A percentile compares a stretch with the other conserved stretches of the same genome.
Evolutionary conservation across 768 basidiomycete species (phyloP).

Genomic region (Tylopilus sp.): DNA sequence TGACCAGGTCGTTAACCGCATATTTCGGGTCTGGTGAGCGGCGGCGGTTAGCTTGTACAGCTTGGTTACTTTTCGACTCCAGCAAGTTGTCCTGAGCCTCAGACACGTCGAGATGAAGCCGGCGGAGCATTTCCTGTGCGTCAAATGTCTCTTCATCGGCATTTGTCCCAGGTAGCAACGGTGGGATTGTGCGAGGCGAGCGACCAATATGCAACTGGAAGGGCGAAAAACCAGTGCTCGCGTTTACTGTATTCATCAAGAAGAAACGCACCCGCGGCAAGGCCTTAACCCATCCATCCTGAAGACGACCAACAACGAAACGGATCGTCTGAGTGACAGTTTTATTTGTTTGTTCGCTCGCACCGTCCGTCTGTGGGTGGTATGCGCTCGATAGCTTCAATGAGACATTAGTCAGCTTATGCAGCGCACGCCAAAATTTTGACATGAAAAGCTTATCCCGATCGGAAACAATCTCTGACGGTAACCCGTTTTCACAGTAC

Average conservation of each 20-base stretch:
- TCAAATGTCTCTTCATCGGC: neutral
- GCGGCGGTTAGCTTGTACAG: neutral
- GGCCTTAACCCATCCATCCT: neutral
- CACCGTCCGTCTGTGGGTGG: neutral
- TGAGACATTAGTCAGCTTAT: neutral
- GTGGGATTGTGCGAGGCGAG: neutral
- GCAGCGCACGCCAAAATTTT: neutral
- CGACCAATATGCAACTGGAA: neutral
- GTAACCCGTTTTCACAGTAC: neutral
- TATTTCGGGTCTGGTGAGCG: neutral
- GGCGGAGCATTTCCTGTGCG: neutral
- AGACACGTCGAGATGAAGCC: neutral
- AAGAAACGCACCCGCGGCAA: neutral
- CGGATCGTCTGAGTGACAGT: neutral
- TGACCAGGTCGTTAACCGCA: neutral
- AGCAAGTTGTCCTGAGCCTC: neutral
- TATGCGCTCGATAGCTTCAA: neutral
- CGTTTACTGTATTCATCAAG: neutral
- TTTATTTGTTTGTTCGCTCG: neutral
- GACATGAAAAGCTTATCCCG: neutral
- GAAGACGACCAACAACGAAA: neutral
- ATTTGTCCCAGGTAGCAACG: no score
- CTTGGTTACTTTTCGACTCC: neutral
- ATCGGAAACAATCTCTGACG: neutral
- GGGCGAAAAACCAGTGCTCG: neutral